phyloP scores from a whole-genome alignment of 140 eudicot genomes.

The Oenanthe javanica region DNA sequence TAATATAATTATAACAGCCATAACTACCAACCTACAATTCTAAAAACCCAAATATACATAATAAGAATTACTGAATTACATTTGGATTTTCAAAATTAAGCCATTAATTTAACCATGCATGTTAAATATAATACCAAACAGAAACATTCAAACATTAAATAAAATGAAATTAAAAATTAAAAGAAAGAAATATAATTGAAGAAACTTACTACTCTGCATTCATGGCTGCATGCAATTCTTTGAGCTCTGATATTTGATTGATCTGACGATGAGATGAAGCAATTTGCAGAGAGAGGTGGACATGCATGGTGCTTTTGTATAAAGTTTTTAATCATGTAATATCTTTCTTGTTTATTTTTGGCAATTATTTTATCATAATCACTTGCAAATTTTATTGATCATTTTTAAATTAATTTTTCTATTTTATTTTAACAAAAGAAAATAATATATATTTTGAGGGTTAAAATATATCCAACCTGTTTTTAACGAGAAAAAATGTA shows the following conservation, averaged over 20 bases:
- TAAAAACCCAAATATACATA: not conserved
- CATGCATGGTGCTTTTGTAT: not conserved
- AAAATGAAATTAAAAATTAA: too few relatives aligned
- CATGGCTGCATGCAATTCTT: conserved; percentile 6
- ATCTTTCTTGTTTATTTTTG: not conserved
- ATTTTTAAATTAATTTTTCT: too few relatives aligned
- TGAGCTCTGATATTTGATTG: not conserved
- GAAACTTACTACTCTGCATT: conserved; percentile 17
- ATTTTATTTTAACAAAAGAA: too few relatives aligned
- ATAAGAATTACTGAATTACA: not conserved
- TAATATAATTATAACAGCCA: not conserved
- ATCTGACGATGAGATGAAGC: too few relatives aligned
- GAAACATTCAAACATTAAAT: not conserved
- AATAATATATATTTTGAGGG: too few relatives aligned
- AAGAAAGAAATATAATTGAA: not conserved
- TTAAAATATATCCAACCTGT: too few relatives aligned
- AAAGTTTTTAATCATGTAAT: too few relatives aligned
- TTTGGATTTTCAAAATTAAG: not conserved
- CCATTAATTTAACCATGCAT: not conserved
- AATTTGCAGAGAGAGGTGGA: not conserved
- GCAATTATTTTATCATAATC: not conserved
- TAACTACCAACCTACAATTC: not conserved
- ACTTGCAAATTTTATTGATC: too few relatives aligned
- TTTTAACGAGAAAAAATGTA: too few relatives aligned
- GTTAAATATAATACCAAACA: not conserved